Evolutionary conservation across 176 grass and related monocot species (phyloP), one percentile per base, ranked within the genome.

Genomic region (Carex myosuroides): DNA sequence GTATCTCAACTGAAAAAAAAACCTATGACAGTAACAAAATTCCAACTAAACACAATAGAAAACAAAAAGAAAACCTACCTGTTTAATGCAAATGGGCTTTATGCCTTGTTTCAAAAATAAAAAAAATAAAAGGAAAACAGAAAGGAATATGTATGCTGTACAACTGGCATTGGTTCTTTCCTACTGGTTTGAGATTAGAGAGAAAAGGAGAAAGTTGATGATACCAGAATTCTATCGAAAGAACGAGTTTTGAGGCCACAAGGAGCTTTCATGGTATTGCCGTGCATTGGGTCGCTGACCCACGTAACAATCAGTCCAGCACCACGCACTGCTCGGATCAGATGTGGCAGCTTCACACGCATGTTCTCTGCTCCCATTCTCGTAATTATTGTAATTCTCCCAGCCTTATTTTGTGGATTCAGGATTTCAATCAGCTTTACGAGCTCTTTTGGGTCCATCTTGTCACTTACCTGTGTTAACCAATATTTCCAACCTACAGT

Each of bases 291-390:
- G 78, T 97, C 94, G 53, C 92, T 94, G 69, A 97, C 90, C 94
- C 94, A 97, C 20, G 92, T 97, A 55, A 97, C 94, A 76, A 91
- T 86, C 84, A 94, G 86, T 9, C 94, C 94, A 81, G 94, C 94
- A 81, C 89, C 90, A 53, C 90, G 89, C 18, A 97, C 94, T 46
- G 90, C 92, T 6, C 94, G 90, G 80, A 97, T 97, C 65, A 94
- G 84, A 82, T 91, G 94, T 72, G 94, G 92, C 46, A 97, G 87
- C 77, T 94, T 97, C 71, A 92, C 94, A 41, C 89, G 92, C 94
- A 97, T 97, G 87, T 94, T 97, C 83, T 97, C 94, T 65, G 94
- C 92, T 16, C 92, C 94, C 94, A 94, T 97, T 78, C 94, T 94
- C 6, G 87, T 72, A 65, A 97, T 90, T 62, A 97, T 80, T 39